Conservation (phyloP, 2,329 filamentous ascomycete species). For the Curvularia lunata region DNA sequence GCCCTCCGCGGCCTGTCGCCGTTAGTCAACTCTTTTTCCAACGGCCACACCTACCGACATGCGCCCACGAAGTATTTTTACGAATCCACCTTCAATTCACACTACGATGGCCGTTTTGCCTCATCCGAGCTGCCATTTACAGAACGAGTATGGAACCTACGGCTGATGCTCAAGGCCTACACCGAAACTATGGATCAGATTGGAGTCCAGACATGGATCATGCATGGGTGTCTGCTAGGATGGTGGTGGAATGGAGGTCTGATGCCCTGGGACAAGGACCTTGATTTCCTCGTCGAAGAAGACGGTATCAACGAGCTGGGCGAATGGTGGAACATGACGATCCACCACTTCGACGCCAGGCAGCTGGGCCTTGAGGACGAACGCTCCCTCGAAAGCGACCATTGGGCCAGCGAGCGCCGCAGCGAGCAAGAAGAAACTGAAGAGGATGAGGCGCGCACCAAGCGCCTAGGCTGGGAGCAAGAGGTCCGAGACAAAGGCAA, state of each 20-base stretch:
- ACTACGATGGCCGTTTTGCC: constrained; percentile 65
- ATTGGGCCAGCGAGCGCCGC: not conserved
- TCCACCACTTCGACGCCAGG: constrained; percentile 51
- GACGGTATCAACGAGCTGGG: constrained; percentile 62
- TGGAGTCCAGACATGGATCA: constrained; percentile 66
- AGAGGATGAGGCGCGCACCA: constrained; percentile 3
- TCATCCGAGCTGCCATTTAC: constrained; percentile 53
- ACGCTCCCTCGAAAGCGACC: not conserved
- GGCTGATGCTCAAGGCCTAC: constrained; percentile 62
- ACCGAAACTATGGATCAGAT: constrained; percentile 63
- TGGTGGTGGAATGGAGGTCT: constrained; percentile 70
- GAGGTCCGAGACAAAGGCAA: constrained; percentile 26
- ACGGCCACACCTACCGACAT: constrained; percentile 14
- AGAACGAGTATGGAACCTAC: constrained; percentile 57
- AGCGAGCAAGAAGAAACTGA: constrained; percentile 17
- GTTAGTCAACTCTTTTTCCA: constrained; percentile 28
- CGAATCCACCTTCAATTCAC: constrained; percentile 56
- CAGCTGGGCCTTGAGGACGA: constrained; percentile 18
- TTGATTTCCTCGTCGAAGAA: constrained; percentile 66
- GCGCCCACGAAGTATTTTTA: constrained; percentile 44
- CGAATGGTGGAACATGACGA: constrained; percentile 67
- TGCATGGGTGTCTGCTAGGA: constrained; percentile 66
- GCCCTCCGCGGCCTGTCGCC: constrained; percentile 27
- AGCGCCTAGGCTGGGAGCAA: constrained; percentile 8
- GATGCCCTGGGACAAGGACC: constrained; percentile 67